Conservation (phyloP, 805 yeast genomes). For the Saccharomycopsis capsularis region DNA sequence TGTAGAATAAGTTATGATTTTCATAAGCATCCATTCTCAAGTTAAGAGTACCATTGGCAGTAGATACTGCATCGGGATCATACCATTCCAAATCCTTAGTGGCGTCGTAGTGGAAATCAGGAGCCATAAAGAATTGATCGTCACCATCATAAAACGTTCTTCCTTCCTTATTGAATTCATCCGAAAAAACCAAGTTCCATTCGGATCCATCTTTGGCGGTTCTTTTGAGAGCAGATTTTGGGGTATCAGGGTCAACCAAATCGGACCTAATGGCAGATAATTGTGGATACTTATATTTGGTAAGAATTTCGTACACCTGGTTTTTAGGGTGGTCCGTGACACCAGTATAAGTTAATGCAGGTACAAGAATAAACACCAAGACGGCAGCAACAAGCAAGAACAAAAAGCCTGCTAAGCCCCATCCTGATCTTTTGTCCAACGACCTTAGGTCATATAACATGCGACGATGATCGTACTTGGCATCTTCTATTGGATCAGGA, state of each 20-base stretch:
- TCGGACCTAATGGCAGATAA: slow-evolving; percentile 45
- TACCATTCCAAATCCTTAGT: slow-evolving; percentile 93
- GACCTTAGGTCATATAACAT: slow-evolving; percentile 56
- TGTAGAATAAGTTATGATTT: slow-evolving; percentile 71
- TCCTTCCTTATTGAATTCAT: slow-evolving; percentile 86
- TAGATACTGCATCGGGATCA: slow-evolving; percentile 81
- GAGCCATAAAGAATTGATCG: slow-evolving; percentile 87
- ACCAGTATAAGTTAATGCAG: slow-evolving; percentile 80
- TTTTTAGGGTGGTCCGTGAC: slow-evolving; percentile 33
- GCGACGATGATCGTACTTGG: slow-evolving; percentile 68
- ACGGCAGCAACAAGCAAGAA: slow-evolving; percentile 53
- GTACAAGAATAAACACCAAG: slow-evolving; percentile 66
- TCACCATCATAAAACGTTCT: slow-evolving; percentile 86
- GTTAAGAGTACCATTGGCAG: slow-evolving; percentile 63
- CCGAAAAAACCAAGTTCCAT: slow-evolving; percentile 84
- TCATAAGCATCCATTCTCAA: slow-evolving; percentile 73
- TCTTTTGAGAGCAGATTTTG: slow-evolving; percentile 41
- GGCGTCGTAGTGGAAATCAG: slow-evolving; percentile 77
- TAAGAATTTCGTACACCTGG: slow-evolving; percentile 34
- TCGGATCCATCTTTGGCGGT: slow-evolving; percentile 50
- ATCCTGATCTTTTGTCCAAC: slow-evolving; percentile 55
- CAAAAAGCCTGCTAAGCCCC: slow-evolving; percentile 57
- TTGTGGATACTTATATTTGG: slow-evolving; percentile 44
- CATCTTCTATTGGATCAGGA: slow-evolving; percentile 93
- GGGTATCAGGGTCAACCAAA: slow-evolving; percentile 60